Base-by-base conservation (phyloP, 768 basidiomycete genomes). In the Albatrellus ellisii region DNA sequence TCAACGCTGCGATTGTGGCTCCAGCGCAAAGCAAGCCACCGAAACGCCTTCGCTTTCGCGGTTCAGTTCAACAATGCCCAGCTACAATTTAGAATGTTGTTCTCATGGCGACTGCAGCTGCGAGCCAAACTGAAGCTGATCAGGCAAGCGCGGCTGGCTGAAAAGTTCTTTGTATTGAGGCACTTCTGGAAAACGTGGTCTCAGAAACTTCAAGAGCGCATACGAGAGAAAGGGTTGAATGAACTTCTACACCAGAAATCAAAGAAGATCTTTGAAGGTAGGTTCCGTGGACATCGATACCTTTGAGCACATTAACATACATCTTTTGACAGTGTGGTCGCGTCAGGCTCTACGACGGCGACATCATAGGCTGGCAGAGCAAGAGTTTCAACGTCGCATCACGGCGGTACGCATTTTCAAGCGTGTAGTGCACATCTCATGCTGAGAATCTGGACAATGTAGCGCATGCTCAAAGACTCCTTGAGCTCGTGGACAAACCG, bases 401-500 rank as follows among this genome's bases (percentile, higher is more conserved):
- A 20, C 36, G 24, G 34, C 28, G 32, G 49, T 51, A 35, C 6
- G 32, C 14, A 9, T n/a, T n/a, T 18, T 15, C 1, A 15, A 4
- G 9, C 17, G 10, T 26, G 26, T 4, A 7, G 20, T 32, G 31
- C 29, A 18, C 21, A 22, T 36, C 21, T 7, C 25, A 40, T 44
- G 22, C 46, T 42, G 22, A 44, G 27, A 12, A 0, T 18, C 17
- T 14, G 8, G 14, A 12, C 36, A 10, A 12, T 39, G 33, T 46
- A 86, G 83, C 72, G 75, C 40, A 58, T 73, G 37, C 50, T 77
- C 46, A 58, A 59, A n/a, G 54, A 59, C 33, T 52, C 67, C 2
- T 55, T 89, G 43, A 56, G 60, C 15, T 61, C 54, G 31, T 90
- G 86, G 86, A 84, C 75, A 7, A 75, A 77, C 49, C 70, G 73